These are phyloP conservation scores for Fusarium phyllophilum DNA, from an alignment of 2,329 filamentous ascomycete species.

Conservation along the genomic window DNA sequence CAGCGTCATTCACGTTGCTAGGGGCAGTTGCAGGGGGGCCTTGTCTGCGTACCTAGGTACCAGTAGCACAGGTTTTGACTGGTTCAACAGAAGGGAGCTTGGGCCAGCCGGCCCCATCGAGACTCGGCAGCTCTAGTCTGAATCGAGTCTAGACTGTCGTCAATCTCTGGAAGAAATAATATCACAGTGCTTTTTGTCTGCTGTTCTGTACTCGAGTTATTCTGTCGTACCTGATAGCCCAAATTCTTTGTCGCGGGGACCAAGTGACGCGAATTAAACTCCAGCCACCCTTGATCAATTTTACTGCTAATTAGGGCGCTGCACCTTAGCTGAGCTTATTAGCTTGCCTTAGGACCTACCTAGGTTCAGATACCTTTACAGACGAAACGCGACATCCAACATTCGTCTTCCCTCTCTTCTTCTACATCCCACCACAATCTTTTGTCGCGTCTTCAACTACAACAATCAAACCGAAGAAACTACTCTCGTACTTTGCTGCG, in stretches of 20 bases:
- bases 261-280: slow-evolving; percentile 21
- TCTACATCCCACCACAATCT: slow-evolving; percentile 13
- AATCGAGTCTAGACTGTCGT: background rate
- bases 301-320: background rate
- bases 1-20: slow-evolving; percentile 48
- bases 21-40: slow-evolving; percentile 44
- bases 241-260: background rate
- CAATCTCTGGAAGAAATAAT: slow-evolving; percentile 21
- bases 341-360: background rate
- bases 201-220: background rate
- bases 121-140: background rate
- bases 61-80: slow-evolving; percentile 15
- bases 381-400: slow-evolving; percentile 14
- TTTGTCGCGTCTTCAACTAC: background rate
- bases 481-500: background rate
- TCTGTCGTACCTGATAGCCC: slow-evolving; percentile 4
- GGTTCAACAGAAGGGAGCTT: slow-evolving; percentile 26
- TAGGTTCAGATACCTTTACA: background rate
- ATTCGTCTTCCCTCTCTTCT: slow-evolving; percentile 8
- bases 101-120: slow-evolving; percentile 21
- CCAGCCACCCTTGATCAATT: slow-evolving; percentile 29
- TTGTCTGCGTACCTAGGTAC: slow-evolving; percentile 2
- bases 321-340: background rate
- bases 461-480: background rate
- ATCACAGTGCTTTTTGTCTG: background rate